Base-by-base conservation (phyloP, 2,329 filamentous ascomycete species). In the Pseudocercospora cruenta region DNA sequence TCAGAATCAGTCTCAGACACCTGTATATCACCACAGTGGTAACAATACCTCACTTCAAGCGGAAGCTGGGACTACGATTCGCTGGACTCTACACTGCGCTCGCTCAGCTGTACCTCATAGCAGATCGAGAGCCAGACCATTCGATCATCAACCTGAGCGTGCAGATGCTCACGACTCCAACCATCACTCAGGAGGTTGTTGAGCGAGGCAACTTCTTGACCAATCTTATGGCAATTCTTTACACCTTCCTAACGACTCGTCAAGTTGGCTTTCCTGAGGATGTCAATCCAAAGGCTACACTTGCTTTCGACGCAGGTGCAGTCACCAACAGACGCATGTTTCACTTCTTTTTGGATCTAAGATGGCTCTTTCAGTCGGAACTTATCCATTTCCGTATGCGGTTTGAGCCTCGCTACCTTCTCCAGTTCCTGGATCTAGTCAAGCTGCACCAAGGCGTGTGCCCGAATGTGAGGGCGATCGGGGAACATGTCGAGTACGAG, bases 381-480 rank as follows among this genome's bases (percentile, higher is more conserved):
- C 92, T 96, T 76, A 93, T 98, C 2, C 93, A 97, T 76, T 88
- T 93, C 71, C 88, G 90, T 61, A 87, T 98, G 68, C 88, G 95
- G 45, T 89, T 85, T 2, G 93, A 98, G 77, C 88, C 91, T 61
- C 88, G 93, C 65, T 99, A 99, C 74, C 85, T 97, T 63, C 84
- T 96, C 77, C 96, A 99, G 75, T 99, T 98, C 79, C 83, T 99
- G 53, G 96, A 99, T 76, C 84, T 99, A 16, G 93, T 97, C 69
- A 97, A 97, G 78, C 86, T 99, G 54, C 94, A 97, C 70, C 96
- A 99, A 80, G 94, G 95, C 28, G 97, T 99, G 63, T 97, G 94
- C 73, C 95, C 95, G 1, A 99, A 98, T 74, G 85, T 94, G 54
- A 87, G 96, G 68, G 95, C 94, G 2, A 88, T 97, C 22, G 93